Evolutionary conservation across 306 rosid species (phyloP), one percentile per base, ranked within the genome.

Genomic region (Casuarina equisetifolia): DNA sequence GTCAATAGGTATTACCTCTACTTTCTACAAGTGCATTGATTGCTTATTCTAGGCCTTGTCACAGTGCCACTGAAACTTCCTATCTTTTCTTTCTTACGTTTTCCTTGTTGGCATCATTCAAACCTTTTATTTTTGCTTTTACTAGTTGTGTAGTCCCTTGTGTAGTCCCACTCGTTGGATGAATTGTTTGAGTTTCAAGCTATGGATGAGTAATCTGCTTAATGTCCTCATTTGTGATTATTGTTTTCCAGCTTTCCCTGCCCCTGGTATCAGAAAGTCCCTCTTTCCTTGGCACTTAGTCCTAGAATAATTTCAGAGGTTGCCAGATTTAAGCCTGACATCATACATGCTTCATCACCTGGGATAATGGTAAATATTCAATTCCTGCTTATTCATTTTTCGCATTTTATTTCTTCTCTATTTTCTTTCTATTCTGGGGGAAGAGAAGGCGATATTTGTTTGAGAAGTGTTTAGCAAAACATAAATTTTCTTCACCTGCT

Each of bases 231-330:
- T 77, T 74, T 74, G 35, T 35, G 32, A 25, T 76, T 25, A 15
- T 70, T 46, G 17, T 61, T 82, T 75, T 81, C 82, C 94, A 96
- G 99, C 88, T 96, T 96, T 78, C 99, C 99, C 35, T 83, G 68
- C 73, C 99, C 99, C 72, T 92, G 70, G 94, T 96, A 96, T 87
- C 91, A 92, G 82, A 92, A 96, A 72, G 99, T 96, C 42, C 99
- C 99, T 62, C 98, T 96, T 79, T 96, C 99, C 69, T 88, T 96
- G 53, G 99, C 99, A 70, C 94, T 96, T 75, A 96, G 99, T 90
- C 99, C 99, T 45, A 89, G 99, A 91, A 96, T 96, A 82, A 90
- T 96, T 80, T 90, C 97, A 25, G 98, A 91, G 89, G 99, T 96
- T 79, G 96, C 97, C 42, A 90, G 82, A 75, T 96, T 96, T 79